Evolutionary conservation across 768 basidiomycete genomes (phyloP), one percentile per base, ranked within the genome.

Genomic region (Russula virescens): DNA sequence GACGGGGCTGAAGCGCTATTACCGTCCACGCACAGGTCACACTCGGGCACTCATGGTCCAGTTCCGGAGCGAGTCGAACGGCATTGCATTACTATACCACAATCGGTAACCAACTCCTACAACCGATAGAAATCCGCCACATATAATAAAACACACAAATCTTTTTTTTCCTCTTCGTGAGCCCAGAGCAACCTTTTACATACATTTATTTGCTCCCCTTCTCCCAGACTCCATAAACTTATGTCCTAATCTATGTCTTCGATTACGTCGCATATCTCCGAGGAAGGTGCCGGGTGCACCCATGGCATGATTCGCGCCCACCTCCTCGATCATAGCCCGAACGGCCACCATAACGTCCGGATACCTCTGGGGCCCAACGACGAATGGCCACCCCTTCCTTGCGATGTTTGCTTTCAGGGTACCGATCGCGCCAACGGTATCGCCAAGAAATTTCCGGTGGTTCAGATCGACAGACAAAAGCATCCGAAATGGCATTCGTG

Each of bases 381-480:
- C 74, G 66, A 91, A 84, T 1, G 85, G 81, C 61, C 76, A 78
- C 6, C 81, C 83, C 11, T 66, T 69, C 57, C 91, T 79, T 16
- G 86, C 85, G 54, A 98, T 97, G 2, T 82, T 84, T 0, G 88
- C 85, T 72, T 99, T 99, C 71, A 96, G 90, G 47, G 71, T 75
- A 0, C 94, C 83, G 58, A 98, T 98, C 31, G 78, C 81, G 14
- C 76, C 77, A 5, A 94, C 75, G 0, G 91, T 88, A 58, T 81
- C 72, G 0, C 97, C 97, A 26, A 99, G 80, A 71, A 96, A 94
- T 3, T 82, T 82, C 66, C 95, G 93, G 73, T 98, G 97, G 75
- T 99, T 96, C 47, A 98, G 76, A 73, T 94, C 95, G 23, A 98
- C 90, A 2, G 46, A 95, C 81, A 55, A 76, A 76, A 0, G 81